Evolutionary conservation across 2,329 filamentous ascomycete genomes (phyloP).

Genomic region (Microdochium bolleyi): DNA sequence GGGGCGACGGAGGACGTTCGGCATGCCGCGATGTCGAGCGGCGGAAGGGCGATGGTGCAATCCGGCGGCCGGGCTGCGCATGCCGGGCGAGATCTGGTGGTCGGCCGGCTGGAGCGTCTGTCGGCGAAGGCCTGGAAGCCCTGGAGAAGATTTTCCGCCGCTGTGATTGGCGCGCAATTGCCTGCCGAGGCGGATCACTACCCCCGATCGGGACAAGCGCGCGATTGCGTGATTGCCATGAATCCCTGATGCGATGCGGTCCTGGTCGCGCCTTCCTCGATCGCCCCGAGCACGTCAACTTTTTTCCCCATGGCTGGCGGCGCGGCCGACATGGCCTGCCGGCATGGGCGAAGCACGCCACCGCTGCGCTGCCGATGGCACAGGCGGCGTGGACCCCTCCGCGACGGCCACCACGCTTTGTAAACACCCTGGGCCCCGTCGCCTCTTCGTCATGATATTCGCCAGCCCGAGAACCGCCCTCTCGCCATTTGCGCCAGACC

Average conservation of each 20-base stretch:
- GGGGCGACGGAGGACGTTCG: background rate
- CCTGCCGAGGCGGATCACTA: background rate
- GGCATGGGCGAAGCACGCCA: background rate
- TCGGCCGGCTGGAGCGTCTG: background rate
- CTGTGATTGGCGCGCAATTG: background rate
- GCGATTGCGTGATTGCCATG: slow-evolving; percentile 14
- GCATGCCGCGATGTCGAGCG: background rate
- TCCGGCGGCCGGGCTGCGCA: background rate
- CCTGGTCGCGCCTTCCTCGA: background rate
- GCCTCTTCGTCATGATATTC: background rate
- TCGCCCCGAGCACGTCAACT: background rate
- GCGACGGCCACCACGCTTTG: background rate
- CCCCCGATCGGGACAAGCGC: slow-evolving; percentile 5
- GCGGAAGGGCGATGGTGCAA: background rate
- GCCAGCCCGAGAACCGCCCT: background rate
- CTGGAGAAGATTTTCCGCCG: background rate
- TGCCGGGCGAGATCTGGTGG: background rate
- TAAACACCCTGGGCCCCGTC: background rate
- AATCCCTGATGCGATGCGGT: background rate
- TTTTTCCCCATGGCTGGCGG: too few species aligned
- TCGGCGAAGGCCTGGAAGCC: background rate
- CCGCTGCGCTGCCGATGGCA: background rate
- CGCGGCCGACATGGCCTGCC: too few species aligned
- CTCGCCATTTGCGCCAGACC: background rate
- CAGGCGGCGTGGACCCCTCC: background rate